These are phyloP conservation scores for Boletus rex-veris DNA, from an alignment of 768 basidiomycete genomes.

Conservation along the genomic window DNA sequence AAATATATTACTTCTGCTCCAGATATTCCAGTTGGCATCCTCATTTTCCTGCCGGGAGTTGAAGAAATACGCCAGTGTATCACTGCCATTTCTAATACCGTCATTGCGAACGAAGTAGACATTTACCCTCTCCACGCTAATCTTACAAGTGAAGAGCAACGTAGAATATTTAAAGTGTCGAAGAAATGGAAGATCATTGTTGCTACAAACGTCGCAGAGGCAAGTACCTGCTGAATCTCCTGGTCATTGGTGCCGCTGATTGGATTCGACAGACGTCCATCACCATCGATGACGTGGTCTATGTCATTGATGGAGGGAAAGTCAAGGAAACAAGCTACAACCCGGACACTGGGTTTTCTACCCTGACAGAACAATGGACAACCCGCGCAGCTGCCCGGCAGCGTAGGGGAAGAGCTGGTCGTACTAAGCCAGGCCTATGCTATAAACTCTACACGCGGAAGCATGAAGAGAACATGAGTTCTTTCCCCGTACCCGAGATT, in stretches of 20 bases:
- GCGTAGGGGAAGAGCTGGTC: constrained; percentile 85
- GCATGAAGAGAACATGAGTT: constrained; percentile 63
- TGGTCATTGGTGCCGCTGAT: neutral
- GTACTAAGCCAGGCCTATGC: constrained; percentile 77
- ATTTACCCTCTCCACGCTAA: constrained; percentile 88
- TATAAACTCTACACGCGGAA: constrained; percentile 84
- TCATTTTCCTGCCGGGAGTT: constrained; percentile 90
- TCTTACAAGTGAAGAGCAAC: constrained; percentile 80
- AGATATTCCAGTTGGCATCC: constrained; percentile 55
- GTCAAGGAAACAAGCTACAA: constrained; percentile 81
- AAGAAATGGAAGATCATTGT: constrained; percentile 79
- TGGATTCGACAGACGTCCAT: constrained; percentile 65
- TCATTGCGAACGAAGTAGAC: constrained; percentile 37
- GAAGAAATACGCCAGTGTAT: constrained; percentile 83
- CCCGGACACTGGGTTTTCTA: constrained; percentile 65
- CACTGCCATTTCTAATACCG: constrained; percentile 44
- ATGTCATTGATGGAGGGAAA: constrained; percentile 81
- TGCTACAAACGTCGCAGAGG: constrained; percentile 91
- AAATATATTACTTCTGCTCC: constrained; percentile 54
- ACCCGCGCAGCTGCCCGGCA: constrained; percentile 79
- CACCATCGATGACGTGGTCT: constrained; percentile 85
- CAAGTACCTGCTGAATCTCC: constrained; percentile 24
- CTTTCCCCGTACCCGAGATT: constrained; percentile 85
- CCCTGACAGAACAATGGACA: constrained; percentile 76
- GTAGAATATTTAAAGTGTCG: constrained; percentile 63